Conservation (phyloP, 75 land plant genomes). For the Selaginella tamariscina region DNA sequence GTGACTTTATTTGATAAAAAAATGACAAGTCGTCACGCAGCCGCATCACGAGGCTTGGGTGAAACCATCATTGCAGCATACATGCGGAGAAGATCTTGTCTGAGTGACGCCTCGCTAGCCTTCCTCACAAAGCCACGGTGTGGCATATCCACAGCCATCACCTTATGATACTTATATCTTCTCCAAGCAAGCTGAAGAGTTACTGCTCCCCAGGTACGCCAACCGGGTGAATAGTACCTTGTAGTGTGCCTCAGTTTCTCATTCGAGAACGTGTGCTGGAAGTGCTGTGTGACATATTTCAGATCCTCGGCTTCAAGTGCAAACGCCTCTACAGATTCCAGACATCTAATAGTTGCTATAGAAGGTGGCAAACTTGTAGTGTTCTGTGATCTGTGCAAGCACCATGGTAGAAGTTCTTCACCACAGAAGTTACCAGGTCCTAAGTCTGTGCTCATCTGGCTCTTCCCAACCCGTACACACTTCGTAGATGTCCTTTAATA, state of each 20-base stretch:
- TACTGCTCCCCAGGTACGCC: conserved; percentile 95
- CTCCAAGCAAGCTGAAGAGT: conserved; percentile 87
- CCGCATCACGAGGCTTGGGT: conserved; percentile 28
- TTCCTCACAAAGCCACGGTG: neutral
- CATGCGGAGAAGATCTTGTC: conserved; percentile 35
- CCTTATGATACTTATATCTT: conserved; percentile 28
- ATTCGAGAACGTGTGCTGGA: conserved; percentile 56
- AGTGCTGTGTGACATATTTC: conserved; percentile 69
- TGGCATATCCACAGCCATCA: neutral
- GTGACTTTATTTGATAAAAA: too few species aligned
- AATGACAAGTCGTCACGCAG: too few species aligned
- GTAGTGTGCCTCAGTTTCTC: conserved; percentile 60
- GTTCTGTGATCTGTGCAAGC: conserved; percentile 52
- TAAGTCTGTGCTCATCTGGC: conserved; percentile 47
- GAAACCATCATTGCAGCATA: conserved; percentile 80
- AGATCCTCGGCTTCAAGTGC: conserved; percentile 53
- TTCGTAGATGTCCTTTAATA: conserved; percentile 60
- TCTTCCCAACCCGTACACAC: conserved; percentile 60
- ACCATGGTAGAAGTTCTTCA: conserved; percentile 86
- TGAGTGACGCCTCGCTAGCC: neutral
- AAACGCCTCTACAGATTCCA: conserved; percentile 67
- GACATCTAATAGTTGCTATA: conserved; percentile 53
- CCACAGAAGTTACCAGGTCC: conserved; percentile 79
- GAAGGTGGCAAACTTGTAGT: conserved; percentile 65
- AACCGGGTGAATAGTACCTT: conserved; percentile 67